Evolutionary conservation across 2,329 filamentous ascomycete species (phyloP).

Genomic region (Thelonectria rubi): DNA sequence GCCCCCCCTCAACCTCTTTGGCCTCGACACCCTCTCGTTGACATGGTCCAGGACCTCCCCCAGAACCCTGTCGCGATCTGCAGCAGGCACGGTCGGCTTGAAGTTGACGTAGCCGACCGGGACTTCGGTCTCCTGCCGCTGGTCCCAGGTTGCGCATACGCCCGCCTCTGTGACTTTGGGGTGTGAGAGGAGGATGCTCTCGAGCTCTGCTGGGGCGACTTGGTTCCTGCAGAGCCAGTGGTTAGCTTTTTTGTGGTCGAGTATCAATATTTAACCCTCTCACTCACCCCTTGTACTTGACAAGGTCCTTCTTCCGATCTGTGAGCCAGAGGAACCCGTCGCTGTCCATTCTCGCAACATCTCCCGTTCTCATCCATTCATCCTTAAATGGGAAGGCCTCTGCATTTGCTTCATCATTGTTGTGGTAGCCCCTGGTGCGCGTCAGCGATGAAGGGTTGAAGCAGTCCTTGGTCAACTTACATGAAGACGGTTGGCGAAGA

Average conservation of each 20-base stretch:
- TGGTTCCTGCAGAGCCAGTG: background rate
- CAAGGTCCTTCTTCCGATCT: background rate
- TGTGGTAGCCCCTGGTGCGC: background rate
- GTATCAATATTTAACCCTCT: background rate
- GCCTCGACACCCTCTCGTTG: background rate
- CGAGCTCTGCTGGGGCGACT: background rate
- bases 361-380: background rate
- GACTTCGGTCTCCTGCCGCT: background rate
- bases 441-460: background rate
- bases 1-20: background rate
- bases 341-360: background rate
- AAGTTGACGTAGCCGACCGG: background rate
- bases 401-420: background rate
- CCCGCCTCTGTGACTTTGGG: background rate
- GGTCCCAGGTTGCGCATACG: background rate
- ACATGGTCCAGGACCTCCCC: background rate
- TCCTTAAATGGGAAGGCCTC: background rate
- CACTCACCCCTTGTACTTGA: background rate
- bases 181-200: background rate
- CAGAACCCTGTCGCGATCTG: background rate
- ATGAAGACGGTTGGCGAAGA: background rate
- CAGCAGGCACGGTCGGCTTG: background rate
- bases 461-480: background rate
- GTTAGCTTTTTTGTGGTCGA: background rate
- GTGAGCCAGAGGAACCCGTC: background rate